Percentiles rank a stretch among this genome's conserved stretches.
phyloP scores from a whole-genome alignment of 2,329 filamentous ascomycete species.

The Beauveria sp. region DNA sequence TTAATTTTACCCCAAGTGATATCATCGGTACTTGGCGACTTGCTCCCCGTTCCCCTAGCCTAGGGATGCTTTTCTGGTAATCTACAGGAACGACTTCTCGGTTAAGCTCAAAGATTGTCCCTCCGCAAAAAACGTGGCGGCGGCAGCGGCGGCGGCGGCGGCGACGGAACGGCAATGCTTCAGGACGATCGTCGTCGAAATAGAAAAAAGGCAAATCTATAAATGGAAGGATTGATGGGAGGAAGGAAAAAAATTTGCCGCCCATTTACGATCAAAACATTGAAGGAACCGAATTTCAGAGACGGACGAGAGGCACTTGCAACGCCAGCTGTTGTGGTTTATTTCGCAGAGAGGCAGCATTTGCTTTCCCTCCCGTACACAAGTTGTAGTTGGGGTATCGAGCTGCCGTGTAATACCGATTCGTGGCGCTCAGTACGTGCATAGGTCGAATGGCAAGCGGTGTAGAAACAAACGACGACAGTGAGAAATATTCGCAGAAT shows the following conservation, averaged over 20 bases:
- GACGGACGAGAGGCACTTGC: too few relatives aligned
- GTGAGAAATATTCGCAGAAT: too few relatives aligned
- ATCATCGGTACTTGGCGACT: not conserved
- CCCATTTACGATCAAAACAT: too few relatives aligned
- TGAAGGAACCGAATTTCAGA: too few relatives aligned
- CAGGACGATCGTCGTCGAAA: too few relatives aligned
- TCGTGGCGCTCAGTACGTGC: not conserved
- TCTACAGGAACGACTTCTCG: slow-evolving; percentile 9
- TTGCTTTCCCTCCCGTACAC: too few relatives aligned
- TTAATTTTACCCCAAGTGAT: not conserved
- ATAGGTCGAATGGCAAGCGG: not conserved
- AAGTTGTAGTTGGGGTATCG: not conserved
- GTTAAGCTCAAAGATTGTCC: slow-evolving; percentile 5
- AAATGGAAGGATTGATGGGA: too few relatives aligned
- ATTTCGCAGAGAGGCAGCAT: too few relatives aligned
- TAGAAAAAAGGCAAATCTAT: too few relatives aligned
- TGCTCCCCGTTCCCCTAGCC: not conserved
- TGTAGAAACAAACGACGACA: not conserved
- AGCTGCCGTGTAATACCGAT: not conserved
- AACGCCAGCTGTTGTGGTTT: too few relatives aligned
- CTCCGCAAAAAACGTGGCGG: slow-evolving; percentile 1
- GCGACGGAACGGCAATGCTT: too few relatives aligned
- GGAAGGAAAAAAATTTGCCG: too few relatives aligned
- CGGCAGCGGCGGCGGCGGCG: not conserved
- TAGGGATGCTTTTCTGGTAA: not conserved